These are phyloP conservation scores for Fragilariopsis cylindrus DNA, from an alignment of 108 stramenopile species.

Conservation along the genomic window DNA sequence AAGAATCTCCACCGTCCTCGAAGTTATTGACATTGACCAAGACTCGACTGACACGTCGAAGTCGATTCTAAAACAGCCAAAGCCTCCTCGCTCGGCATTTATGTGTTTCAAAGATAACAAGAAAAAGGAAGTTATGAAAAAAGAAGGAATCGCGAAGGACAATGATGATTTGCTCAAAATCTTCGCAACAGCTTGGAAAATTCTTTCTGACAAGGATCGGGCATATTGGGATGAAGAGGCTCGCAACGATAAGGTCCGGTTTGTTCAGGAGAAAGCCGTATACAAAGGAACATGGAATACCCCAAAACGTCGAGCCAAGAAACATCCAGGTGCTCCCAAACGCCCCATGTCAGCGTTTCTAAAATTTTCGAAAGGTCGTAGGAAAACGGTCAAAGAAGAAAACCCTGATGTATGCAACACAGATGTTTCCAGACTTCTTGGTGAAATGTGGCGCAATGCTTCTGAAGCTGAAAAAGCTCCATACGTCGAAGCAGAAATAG, in stretches of 20 bases:
- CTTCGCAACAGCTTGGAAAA: constrained; percentile 52
- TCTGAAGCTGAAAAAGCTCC: constrained; percentile 42
- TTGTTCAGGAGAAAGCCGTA: constrained; percentile 37
- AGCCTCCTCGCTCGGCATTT: constrained; percentile 62
- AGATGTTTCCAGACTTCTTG: constrained; percentile 57
- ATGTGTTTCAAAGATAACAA: constrained; percentile 67
- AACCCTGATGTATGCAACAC: constrained; percentile 68
- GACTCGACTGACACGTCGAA: neutral
- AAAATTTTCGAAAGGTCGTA: constrained; percentile 55
- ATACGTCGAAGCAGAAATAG: constrained; percentile 52
- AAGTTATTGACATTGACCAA: constrained; percentile 1
- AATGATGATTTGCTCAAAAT: constrained; percentile 39
- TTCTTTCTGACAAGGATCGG: constrained; percentile 38
- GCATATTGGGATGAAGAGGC: constrained; percentile 62
- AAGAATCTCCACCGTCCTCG: neutral
- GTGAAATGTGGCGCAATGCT: constrained; percentile 73
- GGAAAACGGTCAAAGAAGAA: constrained; percentile 45
- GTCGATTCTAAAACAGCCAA: constrained; percentile 30
- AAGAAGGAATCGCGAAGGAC: constrained; percentile 30
- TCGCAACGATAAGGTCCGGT: constrained; percentile 62
- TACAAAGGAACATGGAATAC: constrained; percentile 53
- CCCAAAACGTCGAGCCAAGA: constrained; percentile 61
- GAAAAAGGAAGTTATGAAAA: constrained; percentile 39
- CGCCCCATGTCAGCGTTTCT: constrained; percentile 74
- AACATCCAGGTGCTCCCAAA: constrained; percentile 62